phyloP scores from a whole-genome alignment of 805 yeast genomes.

The Metschnikowia cubensis region DNA sequence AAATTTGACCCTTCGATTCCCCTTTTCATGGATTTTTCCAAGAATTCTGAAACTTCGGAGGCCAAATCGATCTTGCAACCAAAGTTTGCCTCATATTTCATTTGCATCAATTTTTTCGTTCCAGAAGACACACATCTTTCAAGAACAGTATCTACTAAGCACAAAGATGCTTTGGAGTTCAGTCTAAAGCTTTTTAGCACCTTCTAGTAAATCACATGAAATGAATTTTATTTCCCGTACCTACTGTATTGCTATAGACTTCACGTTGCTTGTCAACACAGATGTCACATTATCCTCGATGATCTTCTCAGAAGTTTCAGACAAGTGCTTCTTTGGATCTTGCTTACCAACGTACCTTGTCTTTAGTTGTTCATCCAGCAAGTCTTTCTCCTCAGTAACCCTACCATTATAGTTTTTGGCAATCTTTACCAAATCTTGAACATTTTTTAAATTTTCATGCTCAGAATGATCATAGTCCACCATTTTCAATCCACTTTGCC shows the following conservation, averaged over 20 bases:
- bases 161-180: conserved; percentile 8
- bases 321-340: conserved; percentile 96
- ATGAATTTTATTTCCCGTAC: neutral
- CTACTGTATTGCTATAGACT: conserved; percentile 82
- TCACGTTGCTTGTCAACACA: conserved; percentile 82
- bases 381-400: conserved; percentile 86
- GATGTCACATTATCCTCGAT: conserved; percentile 90
- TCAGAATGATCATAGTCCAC: conserved; percentile 76
- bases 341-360: conserved; percentile 97
- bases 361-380: conserved; percentile 82
- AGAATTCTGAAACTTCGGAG: conserved; percentile 1
- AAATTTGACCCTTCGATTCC: conserved; percentile 13
- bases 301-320: conserved; percentile 79
- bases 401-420: conserved; percentile 87
- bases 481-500: conserved; percentile 89
- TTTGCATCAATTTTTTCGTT: conserved; percentile 9
- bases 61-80: conserved; percentile 7
- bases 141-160: neutral
- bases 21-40: conserved; percentile 7
- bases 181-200: conserved; percentile 8
- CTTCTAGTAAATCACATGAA: conserved; percentile 1
- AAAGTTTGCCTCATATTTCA: conserved; percentile 14
- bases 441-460: conserved; percentile 65
- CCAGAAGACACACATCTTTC: conserved; percentile 5
- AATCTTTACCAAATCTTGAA: conserved; percentile 78